Evolutionary conservation across 1,284 basidiomycete species (phyloP).

Genomic region (Hypsizygus ulmarius): DNA sequence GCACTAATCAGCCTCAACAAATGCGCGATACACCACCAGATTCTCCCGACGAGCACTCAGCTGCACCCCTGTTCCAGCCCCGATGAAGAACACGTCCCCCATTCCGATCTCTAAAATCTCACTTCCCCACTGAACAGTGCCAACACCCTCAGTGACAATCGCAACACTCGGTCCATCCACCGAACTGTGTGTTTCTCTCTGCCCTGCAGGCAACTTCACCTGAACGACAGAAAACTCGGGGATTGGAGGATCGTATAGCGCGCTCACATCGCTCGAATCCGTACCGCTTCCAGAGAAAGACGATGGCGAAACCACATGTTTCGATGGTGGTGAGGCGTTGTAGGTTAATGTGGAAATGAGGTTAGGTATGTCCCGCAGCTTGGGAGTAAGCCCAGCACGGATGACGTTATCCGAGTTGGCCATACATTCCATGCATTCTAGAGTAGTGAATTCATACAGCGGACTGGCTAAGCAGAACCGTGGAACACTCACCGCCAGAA

Average conservation of each 20-base stretch:
- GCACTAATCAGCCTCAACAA: slow-evolving; percentile 48
- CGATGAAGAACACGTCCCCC: slow-evolving; percentile 86
- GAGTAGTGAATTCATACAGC: not conserved
- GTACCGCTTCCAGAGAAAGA: slow-evolving; percentile 46
- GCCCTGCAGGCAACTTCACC: slow-evolving; percentile 47
- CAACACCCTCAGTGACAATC: slow-evolving; percentile 75
- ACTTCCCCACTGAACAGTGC: slow-evolving; percentile 46
- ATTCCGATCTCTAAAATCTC: slow-evolving; percentile 44
- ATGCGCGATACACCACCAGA: slow-evolving; percentile 74
- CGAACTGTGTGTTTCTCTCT: slow-evolving; percentile 52
- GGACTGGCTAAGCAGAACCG: not conserved
- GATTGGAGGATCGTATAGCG: slow-evolving; percentile 92
- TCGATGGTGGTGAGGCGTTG: slow-evolving; percentile 61
- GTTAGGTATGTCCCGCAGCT: slow-evolving; percentile 90
- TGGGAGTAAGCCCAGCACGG: slow-evolving; percentile 96
- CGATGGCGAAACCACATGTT: slow-evolving; percentile 67
- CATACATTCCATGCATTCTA: slow-evolving; percentile 98
- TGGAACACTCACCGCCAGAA: slow-evolving; percentile 64
- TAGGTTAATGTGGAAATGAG: slow-evolving; percentile 91
- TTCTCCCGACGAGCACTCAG: slow-evolving; percentile 36
- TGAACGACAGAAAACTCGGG: slow-evolving; percentile 90
- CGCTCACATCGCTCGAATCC: slow-evolving; percentile 28
- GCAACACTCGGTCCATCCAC: slow-evolving; percentile 85
- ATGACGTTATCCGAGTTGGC: slow-evolving; percentile 99
- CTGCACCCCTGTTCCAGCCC: slow-evolving; percentile 61